Evolutionary conservation across 495 filamentous ascomycete species (phyloP).

Genomic region (Aspergillus asperescens): DNA sequence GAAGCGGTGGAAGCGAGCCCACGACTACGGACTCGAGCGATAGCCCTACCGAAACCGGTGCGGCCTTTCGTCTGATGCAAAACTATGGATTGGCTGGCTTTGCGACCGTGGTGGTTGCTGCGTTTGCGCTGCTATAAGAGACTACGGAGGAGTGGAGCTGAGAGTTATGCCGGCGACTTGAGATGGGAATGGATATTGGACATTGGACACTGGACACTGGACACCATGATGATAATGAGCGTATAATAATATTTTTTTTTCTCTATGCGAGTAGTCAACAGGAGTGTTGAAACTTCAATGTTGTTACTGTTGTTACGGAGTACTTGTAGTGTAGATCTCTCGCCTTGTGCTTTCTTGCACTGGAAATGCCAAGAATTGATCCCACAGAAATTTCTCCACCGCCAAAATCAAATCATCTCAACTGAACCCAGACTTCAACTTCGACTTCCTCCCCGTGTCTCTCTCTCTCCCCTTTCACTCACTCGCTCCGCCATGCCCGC

Average conservation of each 20-base stretch:
- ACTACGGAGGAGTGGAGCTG: too few species aligned
- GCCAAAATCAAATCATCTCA: conserved; percentile 26
- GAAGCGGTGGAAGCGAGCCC: too few species aligned
- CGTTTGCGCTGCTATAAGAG: conserved; percentile 45
- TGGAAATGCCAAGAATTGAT: conserved; percentile 39
- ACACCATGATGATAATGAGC: conserved; percentile 5
- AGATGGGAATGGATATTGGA: not conserved
- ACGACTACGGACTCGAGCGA: conserved; percentile 21
- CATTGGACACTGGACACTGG: conserved; percentile 5
- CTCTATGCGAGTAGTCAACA: not conserved
- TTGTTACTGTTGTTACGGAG: not conserved
- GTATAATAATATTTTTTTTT: not conserved
- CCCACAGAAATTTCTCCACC: conserved; percentile 50
- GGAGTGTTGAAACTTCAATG: too few species aligned
- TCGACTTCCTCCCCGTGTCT: conserved; percentile 18
- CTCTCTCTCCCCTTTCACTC: conserved; percentile 24
- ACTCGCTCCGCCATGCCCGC: conserved; percentile 46
- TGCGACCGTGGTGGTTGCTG: conserved; percentile 42
- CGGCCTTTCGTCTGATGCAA: conserved; percentile 35
- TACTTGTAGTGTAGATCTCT: not conserved
- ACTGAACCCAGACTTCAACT: conserved; percentile 21
- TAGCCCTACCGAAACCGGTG: conserved; percentile 29
- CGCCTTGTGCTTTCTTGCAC: not conserved
- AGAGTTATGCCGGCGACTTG: conserved; percentile 2
- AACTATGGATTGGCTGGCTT: conserved; percentile 48